Percentiles rank a stretch among this genome's conserved stretches.
Evolutionary conservation across 2,329 filamentous ascomycete species (phyloP).

Genomic region (Paraphoma chrysanthemicola): DNA sequence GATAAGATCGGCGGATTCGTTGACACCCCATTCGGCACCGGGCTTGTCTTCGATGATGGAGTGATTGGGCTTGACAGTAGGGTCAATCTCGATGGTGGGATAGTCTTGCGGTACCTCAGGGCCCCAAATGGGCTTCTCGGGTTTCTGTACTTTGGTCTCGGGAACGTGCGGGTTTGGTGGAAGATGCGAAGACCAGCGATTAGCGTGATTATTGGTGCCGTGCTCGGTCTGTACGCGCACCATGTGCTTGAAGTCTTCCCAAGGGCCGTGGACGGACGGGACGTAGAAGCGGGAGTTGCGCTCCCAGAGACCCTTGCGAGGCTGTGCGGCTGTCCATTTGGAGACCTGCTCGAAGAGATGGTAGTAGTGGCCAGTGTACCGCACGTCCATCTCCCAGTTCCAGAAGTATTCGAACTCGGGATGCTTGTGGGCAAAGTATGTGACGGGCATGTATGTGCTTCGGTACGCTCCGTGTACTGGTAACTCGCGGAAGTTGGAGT

Average conservation of each 20-base stretch:
- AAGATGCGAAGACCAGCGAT: slow-evolving; percentile 51
- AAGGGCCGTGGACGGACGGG: slow-evolving; percentile 71
- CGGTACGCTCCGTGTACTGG: slow-evolving; percentile 73
- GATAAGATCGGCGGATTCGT: slow-evolving; percentile 77
- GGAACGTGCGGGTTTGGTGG: slow-evolving; percentile 53
- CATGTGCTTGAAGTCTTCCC: slow-evolving; percentile 73
- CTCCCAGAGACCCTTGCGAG: slow-evolving; percentile 78
- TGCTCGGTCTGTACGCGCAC: slow-evolving; percentile 68
- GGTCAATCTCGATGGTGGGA: slow-evolving; percentile 59
- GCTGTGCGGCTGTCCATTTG: slow-evolving; percentile 71
- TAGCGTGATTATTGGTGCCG: slow-evolving; percentile 55
- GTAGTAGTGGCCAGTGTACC: slow-evolving; percentile 89
- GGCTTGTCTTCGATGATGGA: slow-evolving; percentile 62
- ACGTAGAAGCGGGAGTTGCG: slow-evolving; percentile 79
- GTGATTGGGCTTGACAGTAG: slow-evolving; percentile 61
- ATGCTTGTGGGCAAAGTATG: slow-evolving; percentile 88
- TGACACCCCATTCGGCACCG: slow-evolving; percentile 67
- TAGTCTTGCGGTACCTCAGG: slow-evolving; percentile 52
- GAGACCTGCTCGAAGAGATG: slow-evolving; percentile 74
- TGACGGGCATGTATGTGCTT: slow-evolving; percentile 91
- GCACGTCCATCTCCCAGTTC: slow-evolving; percentile 95
- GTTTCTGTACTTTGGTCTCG: slow-evolving; percentile 45
- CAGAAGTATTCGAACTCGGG: slow-evolving; percentile 91
- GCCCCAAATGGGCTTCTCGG: slow-evolving; percentile 59
- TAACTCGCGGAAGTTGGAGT: slow-evolving; percentile 62